Percentiles rank a stretch among this genome's conserved stretches.
These are phyloP conservation scores for Pinus tabuliformis DNA, from an alignment of 75 land plant species.

Conservation along the genomic window DNA sequence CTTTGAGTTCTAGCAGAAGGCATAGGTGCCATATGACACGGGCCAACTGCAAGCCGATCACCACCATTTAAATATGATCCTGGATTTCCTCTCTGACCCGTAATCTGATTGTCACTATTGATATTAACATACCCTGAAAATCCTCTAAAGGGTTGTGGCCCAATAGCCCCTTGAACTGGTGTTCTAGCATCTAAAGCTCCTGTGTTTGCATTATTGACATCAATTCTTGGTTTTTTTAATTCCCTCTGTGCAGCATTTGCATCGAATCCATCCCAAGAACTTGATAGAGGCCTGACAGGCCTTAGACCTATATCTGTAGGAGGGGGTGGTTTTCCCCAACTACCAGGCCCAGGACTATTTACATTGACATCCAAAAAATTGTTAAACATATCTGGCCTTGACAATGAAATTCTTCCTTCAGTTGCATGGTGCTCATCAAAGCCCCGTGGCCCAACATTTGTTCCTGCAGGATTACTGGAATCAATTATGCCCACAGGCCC, in stretches of 20 bases:
- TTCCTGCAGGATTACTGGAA: conserved; percentile 24
- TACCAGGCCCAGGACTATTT: conserved; percentile 19
- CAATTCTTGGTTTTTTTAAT: conserved; percentile 45
- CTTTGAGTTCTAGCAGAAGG: neutral
- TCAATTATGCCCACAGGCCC: conserved; percentile 20
- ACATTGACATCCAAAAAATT: conserved; percentile 14
- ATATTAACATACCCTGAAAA: neutral
- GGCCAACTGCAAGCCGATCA: conserved; percentile 12
- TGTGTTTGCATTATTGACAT: conserved; percentile 14
- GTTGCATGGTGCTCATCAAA: conserved; percentile 18
- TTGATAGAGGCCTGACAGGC: conserved; percentile 13
- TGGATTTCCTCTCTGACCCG: neutral
- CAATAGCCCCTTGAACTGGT: conserved; percentile 11
- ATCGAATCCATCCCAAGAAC: conserved; percentile 48
- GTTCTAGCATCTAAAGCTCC: conserved; percentile 18
- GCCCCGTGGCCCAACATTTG: conserved; percentile 27
- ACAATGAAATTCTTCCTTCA: conserved; percentile 16
- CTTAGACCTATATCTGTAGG: conserved; percentile 12
- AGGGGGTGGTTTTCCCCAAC: conserved; percentile 40
- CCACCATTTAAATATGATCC: conserved; percentile 19
- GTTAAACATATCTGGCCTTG: conserved; percentile 13
- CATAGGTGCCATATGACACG: conserved; percentile 5
- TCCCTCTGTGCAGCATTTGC: conserved; percentile 34
- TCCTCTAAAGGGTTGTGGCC: conserved; percentile 15
- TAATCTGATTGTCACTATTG: neutral